These are phyloP conservation scores for Talaromyces islandicus DNA, from an alignment of 2,329 filamentous ascomycete species.

Conservation along the genomic window DNA sequence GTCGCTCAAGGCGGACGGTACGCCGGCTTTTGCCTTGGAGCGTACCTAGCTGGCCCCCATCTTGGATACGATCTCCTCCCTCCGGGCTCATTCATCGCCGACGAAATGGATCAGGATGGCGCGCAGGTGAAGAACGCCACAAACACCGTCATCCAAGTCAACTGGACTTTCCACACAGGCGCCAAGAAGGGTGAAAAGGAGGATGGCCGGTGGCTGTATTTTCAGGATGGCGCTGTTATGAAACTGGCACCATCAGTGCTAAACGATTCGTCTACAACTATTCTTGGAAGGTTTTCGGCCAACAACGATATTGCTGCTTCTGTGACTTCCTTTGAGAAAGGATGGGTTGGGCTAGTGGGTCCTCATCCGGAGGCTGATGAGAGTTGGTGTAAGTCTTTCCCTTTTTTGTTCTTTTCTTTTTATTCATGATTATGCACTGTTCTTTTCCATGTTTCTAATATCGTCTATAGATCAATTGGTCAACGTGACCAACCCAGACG, in stretches of 20 bases:
- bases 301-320: not conserved
- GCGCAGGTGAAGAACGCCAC: not conserved
- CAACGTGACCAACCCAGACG: not conserved
- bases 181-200: not conserved
- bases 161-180: not conserved
- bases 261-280: not conserved
- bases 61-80: conserved; percentile 3
- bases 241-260: not conserved
- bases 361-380: not conserved
- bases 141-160: not conserved
- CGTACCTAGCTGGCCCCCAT: conserved; percentile 3
- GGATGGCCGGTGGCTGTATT: not conserved
- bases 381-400: not conserved
- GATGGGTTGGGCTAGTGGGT: not conserved
- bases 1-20: conserved; percentile 2
- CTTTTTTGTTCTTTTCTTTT: not conserved
- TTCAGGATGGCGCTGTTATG: not conserved
- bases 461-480: not conserved
- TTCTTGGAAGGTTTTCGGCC: not conserved
- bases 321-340: not conserved
- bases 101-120: not conserved
- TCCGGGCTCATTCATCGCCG: not conserved
- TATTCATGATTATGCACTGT: not conserved
- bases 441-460: not conserved
- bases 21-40: conserved; percentile 7